Evolutionary conservation across 2,329 filamentous ascomycete species (phyloP).

Genomic region (Trichoderma hamatum): DNA sequence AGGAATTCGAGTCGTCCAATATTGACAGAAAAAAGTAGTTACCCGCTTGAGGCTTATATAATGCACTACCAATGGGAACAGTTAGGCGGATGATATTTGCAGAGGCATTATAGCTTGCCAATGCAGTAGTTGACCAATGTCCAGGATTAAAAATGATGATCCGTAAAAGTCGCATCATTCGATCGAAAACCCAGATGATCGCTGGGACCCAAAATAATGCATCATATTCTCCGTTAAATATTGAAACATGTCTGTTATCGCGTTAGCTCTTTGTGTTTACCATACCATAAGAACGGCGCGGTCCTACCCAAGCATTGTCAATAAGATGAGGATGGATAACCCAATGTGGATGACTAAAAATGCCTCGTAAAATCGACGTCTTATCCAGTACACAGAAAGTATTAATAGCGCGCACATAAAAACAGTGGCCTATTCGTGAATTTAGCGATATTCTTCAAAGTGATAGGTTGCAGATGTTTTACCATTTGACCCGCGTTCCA

Average conservation of each 20-base stretch:
- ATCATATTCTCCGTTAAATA: slow-evolving; percentile 54
- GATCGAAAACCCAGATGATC: slow-evolving; percentile 54
- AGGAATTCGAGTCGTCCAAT: slow-evolving; percentile 44
- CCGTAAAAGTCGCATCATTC: slow-evolving; percentile 49
- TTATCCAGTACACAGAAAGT: slow-evolving; percentile 55
- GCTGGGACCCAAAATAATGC: slow-evolving; percentile 53
- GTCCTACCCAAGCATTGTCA: slow-evolving; percentile 56
- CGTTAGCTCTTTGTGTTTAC: background rate
- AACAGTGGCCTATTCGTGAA: slow-evolving; percentile 43
- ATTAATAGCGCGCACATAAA: slow-evolving; percentile 50
- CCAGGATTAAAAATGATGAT: slow-evolving; percentile 45
- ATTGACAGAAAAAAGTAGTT: slow-evolving; percentile 52
- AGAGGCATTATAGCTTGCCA: slow-evolving; percentile 41
- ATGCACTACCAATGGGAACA: slow-evolving; percentile 41
- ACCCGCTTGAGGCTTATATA: slow-evolving; percentile 44
- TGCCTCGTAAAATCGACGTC: slow-evolving; percentile 55
- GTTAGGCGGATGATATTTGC: slow-evolving; percentile 49
- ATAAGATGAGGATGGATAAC: slow-evolving; percentile 53
- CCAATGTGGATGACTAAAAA: slow-evolving; percentile 56
- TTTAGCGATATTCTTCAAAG: background rate
- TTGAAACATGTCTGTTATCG: slow-evolving; percentile 48
- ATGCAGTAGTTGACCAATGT: slow-evolving; percentile 43
- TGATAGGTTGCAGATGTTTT: slow-evolving; percentile 26
- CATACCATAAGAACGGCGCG: background rate
- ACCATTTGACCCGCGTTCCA: slow-evolving; percentile 55